phyloP scores from a whole-genome alignment of 441 rosid genomes.

The Croton laevigatus region DNA sequence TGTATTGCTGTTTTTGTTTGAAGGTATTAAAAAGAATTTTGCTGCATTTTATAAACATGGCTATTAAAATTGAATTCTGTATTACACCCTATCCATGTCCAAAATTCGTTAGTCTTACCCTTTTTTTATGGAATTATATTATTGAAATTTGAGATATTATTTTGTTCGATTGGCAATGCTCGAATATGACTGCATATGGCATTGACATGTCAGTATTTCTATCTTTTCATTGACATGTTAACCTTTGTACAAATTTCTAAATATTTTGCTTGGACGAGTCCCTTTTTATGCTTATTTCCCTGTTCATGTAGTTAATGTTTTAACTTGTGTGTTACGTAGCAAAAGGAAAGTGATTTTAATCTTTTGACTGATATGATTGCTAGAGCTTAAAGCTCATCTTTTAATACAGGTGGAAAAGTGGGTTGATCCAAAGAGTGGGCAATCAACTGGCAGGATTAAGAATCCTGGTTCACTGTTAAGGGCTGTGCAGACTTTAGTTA shows the following conservation, averaged over 20 bases:
- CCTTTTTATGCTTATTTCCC: background rate
- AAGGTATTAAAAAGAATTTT: background rate
- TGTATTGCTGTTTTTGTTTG: background rate
- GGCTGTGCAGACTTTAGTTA: slow-evolving; percentile 47
- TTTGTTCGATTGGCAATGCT: background rate
- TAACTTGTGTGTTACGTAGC: background rate
- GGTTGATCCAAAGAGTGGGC: slow-evolving; percentile 50
- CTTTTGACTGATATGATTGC: background rate
- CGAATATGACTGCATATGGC: background rate
- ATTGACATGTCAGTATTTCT: background rate
- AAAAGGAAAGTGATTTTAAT: background rate
- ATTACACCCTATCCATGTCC: background rate
- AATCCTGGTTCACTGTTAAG: slow-evolving; percentile 48
- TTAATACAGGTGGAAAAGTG: slow-evolving; percentile 52
- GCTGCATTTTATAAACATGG: background rate
- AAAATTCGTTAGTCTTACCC: background rate
- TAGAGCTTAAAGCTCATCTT: background rate
- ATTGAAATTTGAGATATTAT: background rate
- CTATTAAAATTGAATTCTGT: background rate
- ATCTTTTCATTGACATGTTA: background rate
- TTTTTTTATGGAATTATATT: background rate
- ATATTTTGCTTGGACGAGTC: background rate
- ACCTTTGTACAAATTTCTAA: background rate
- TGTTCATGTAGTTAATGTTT: background rate
- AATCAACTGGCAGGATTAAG: slow-evolving; percentile 61